Conservation (phyloP, 345 rosid genomes). For the Lepidium aucheri region DNA sequence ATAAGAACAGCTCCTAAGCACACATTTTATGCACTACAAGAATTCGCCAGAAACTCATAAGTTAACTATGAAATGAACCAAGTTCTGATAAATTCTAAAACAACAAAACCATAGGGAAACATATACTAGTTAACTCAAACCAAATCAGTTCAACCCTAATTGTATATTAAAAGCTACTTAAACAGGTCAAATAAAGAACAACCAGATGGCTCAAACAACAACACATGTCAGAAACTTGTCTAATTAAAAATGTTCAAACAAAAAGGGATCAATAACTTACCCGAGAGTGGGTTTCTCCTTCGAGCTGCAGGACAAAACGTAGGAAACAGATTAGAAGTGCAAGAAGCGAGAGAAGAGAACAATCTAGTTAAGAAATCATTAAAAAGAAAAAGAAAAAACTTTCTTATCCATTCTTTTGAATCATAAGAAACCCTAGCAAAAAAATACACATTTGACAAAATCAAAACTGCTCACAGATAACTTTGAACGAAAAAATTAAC, state of each 20-base stretch:
- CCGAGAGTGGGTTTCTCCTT: slow-evolving; percentile 98
- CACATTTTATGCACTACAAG: neutral
- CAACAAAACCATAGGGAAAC: neutral
- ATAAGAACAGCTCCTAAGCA: neutral
- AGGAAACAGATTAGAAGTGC: neutral
- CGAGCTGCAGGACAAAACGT: slow-evolving; percentile 47
- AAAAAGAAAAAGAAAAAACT: neutral
- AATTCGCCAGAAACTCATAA: neutral
- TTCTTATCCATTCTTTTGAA: neutral
- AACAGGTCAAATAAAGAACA: neutral
- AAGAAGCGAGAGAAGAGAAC: neutral
- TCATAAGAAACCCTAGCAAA: neutral
- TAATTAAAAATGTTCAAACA: neutral
- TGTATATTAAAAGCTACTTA: neutral
- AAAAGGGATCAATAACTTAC: slow-evolving; percentile 26
- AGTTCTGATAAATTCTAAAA: neutral
- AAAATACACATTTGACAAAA: neutral
- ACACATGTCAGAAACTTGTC: neutral
- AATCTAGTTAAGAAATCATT: neutral
- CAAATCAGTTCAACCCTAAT: neutral
- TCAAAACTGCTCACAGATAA: neutral
- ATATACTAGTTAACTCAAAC: neutral
- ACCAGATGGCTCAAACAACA: neutral
- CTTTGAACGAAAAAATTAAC: neutral
- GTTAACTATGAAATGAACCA: neutral